Evolutionary conservation across 306 rosid genomes (phyloP).

Genomic region (Ormosia semicastrata): DNA sequence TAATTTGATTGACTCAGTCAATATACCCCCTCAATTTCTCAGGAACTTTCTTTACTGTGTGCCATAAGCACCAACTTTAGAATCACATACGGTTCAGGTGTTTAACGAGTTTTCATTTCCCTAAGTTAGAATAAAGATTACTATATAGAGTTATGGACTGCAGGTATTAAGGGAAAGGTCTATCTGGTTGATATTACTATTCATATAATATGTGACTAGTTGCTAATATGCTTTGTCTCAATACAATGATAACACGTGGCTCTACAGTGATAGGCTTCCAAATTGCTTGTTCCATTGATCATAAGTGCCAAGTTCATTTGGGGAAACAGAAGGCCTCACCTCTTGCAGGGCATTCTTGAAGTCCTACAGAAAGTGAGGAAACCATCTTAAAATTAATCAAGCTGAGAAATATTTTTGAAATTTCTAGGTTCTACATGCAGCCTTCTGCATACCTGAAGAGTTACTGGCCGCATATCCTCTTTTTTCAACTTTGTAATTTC

Average conservation of each 20-base stretch:
- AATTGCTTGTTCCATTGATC: slow-evolving; percentile 84
- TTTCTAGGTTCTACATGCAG: background rate
- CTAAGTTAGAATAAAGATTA: too few species aligned
- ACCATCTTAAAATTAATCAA: slow-evolving; percentile 9
- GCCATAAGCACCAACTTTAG: too few species aligned
- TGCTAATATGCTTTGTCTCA: background rate
- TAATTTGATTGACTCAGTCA: too few species aligned
- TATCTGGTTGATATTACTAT: background rate
- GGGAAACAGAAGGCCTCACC: slow-evolving; percentile 89
- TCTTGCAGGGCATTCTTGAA: slow-evolving; percentile 67
- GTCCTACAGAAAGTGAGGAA: slow-evolving; percentile 44
- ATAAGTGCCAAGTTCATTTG: slow-evolving; percentile 55
- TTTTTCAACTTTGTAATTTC: slow-evolving; percentile 64
- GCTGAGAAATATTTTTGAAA: background rate
- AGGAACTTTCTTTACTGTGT: too few species aligned
- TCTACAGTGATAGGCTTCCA: slow-evolving; percentile 58
- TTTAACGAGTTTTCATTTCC: too few species aligned
- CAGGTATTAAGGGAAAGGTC: background rate
- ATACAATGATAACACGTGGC: background rate
- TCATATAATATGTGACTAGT: background rate
- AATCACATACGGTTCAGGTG: too few species aligned
- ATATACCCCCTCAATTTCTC: too few species aligned
- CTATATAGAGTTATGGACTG: background rate
- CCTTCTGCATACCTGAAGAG: slow-evolving; percentile 58
- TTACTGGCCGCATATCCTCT: slow-evolving; percentile 80